These are phyloP conservation scores for Strobilomyces confusus DNA, from an alignment of 768 basidiomycete species.

Conservation along the genomic window DNA sequence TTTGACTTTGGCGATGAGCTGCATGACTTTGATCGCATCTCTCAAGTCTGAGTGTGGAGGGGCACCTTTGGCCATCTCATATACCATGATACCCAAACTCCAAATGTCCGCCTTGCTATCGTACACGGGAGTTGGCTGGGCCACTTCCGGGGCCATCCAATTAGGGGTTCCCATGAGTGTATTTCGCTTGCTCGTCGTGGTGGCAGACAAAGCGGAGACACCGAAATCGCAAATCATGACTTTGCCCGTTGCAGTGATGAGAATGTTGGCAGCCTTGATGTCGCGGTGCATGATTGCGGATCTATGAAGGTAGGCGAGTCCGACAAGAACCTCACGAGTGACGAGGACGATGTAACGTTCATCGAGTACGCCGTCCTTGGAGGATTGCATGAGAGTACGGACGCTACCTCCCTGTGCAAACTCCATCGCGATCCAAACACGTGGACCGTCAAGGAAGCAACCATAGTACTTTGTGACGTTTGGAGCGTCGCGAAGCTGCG, in stretches of 20 bases:
- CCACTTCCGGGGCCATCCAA: conserved; percentile 99
- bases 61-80: conserved; percentile 95
- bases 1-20: conserved; percentile 80
- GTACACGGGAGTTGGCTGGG: conserved; percentile 83
- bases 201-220: conserved; percentile 88
- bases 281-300: conserved; percentile 95
- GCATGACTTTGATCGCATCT: conserved; percentile 81
- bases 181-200: conserved; percentile 84
- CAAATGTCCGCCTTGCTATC: conserved; percentile 98
- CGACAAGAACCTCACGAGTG: conserved; percentile 83
- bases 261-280: conserved; percentile 96
- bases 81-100: conserved; percentile 94
- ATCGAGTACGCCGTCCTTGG: conserved; percentile 69
- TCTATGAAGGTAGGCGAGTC: conserved; percentile 86
- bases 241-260: conserved; percentile 82
- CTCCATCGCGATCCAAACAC: conserved; percentile 99
- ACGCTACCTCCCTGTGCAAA: conserved; percentile 94
- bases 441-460: conserved; percentile 92
- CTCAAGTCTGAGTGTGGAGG: conserved; percentile 87
- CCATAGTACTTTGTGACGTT: conserved; percentile 95
- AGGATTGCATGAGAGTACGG: conserved; percentile 87
- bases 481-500: conserved; percentile 83
- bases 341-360: conserved; percentile 89
- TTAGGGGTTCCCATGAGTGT: conserved; percentile 97
- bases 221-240: conserved; percentile 98